Conservation (phyloP, 306 rosid genomes). For the Sphenostylis stenocarpa region DNA sequence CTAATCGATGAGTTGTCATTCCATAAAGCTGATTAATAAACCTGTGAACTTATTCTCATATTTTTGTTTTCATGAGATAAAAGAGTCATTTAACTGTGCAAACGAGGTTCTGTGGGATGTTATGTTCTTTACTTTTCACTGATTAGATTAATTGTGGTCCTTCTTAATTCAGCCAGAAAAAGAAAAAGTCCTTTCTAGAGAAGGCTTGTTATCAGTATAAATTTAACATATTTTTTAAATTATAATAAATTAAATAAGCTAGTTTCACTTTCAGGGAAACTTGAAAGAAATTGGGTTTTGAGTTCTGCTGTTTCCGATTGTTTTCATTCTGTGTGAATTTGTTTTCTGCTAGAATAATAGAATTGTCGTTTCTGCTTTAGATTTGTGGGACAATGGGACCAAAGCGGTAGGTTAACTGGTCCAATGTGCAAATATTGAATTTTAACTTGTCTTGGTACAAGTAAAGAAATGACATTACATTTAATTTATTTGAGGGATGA, state of each 20-base stretch:
- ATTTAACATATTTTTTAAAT: background rate
- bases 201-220: background rate
- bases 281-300: slow-evolving; percentile 10
- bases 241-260: background rate
- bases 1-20: background rate
- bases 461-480: background rate
- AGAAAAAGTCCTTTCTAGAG: background rate
- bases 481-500: slow-evolving; percentile 23
- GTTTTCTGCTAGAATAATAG: background rate
- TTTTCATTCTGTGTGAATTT: background rate
- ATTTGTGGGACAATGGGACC: slow-evolving; percentile 39
- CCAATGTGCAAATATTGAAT: slow-evolving; percentile 29
- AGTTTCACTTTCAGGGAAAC: slow-evolving; percentile 8
- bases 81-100: background rate
- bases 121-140: background rate
- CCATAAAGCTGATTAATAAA: background rate
- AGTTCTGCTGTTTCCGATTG: slow-evolving; percentile 11
- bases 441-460: slow-evolving; percentile 25
- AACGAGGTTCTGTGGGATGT: background rate
- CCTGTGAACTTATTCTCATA: background rate
- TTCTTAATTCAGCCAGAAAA: background rate
- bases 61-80: background rate
- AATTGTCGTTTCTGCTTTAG: slow-evolving; percentile 28
- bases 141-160: slow-evolving; percentile 7
- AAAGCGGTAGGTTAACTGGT: slow-evolving; percentile 31